Conservation (phyloP, 306 rosid genomes). For the Quercus mongolica region DNA sequence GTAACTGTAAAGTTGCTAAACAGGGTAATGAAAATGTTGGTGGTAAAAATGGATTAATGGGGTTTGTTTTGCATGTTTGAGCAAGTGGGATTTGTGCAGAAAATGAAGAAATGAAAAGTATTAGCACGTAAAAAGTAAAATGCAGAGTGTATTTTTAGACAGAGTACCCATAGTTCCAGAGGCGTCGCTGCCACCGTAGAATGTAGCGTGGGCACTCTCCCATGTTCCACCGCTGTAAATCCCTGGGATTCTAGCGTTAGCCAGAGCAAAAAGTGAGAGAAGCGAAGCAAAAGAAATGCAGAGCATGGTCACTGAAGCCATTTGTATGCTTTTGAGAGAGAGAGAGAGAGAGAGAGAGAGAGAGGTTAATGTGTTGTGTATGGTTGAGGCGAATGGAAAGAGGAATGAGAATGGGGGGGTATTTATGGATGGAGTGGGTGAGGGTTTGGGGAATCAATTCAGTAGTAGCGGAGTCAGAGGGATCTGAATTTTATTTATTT, state of each 20-base stretch:
- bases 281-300: slow-evolving; percentile 50
- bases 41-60: neutral
- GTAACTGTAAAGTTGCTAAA: neutral
- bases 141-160: neutral
- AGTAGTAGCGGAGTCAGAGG: too few species aligned
- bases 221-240: slow-evolving; percentile 65
- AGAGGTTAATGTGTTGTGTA: neutral
- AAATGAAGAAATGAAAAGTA: neutral
- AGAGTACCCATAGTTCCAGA: slow-evolving; percentile 92
- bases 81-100: neutral
- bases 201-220: slow-evolving; percentile 89
- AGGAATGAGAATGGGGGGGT: slow-evolving; percentile 49
- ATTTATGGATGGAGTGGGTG: slow-evolving; percentile 60
- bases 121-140: neutral
- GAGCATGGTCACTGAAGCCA: slow-evolving; percentile 48
- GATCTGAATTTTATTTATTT: neutral
- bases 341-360: neutral
- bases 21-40: neutral
- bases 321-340: slow-evolving; percentile 5
- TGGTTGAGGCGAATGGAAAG: slow-evolving; percentile 36
- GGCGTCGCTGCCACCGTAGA: slow-evolving; percentile 97
- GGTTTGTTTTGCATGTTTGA: too few species aligned
- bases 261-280: slow-evolving; percentile 31
- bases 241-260: slow-evolving; percentile 77
- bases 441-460: slow-evolving; percentile 6